Percentiles rank a stretch among this genome's conserved stretches.
phyloP scores from a whole-genome alignment of 805 yeast species.

The Peterozyma xylosa region DNA sequence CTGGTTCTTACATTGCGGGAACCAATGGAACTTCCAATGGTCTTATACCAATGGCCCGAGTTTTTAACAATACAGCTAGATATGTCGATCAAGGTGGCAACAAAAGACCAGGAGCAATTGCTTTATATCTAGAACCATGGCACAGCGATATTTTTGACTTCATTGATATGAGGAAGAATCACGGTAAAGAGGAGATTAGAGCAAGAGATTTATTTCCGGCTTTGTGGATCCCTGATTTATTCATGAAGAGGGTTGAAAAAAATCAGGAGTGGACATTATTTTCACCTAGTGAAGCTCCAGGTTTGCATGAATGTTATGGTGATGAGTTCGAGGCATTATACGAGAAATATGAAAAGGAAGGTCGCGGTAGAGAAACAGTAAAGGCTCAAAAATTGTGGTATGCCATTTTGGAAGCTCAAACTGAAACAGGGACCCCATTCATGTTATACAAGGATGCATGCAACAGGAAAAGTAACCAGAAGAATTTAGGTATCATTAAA shows the following conservation, averaged over 20 bases:
- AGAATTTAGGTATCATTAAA: constrained; percentile 52
- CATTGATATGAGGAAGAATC: constrained; percentile 53
- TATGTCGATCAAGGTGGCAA: constrained; percentile 63
- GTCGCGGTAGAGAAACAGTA: constrained; percentile 39
- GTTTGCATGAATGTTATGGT: constrained; percentile 46
- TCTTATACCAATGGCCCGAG: constrained; percentile 56
- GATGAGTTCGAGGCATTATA: constrained; percentile 47
- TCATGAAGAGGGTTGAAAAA: constrained; percentile 53
- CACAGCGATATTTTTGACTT: constrained; percentile 54
- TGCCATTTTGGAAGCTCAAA: constrained; percentile 52
- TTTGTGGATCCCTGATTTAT: constrained; percentile 58
- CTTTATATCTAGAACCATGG: constrained; percentile 57
- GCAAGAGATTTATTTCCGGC: constrained; percentile 60
- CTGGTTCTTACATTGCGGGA: constrained; percentile 56
- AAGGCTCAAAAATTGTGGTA: constrained; percentile 59
- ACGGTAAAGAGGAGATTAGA: constrained; percentile 57
- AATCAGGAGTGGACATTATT: constrained; percentile 52
- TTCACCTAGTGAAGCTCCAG: constrained; percentile 54
- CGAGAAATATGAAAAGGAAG: constrained; percentile 42
- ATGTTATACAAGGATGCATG: constrained; percentile 60
- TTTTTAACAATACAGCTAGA: constrained; percentile 55
- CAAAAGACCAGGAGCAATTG: constrained; percentile 63
- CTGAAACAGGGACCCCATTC: constrained; percentile 61
- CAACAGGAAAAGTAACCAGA: constrained; percentile 50
- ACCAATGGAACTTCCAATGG: constrained; percentile 60